Conservation (phyloP, 768 basidiomycete genomes). For the Pulveroboletus ravenelii region DNA sequence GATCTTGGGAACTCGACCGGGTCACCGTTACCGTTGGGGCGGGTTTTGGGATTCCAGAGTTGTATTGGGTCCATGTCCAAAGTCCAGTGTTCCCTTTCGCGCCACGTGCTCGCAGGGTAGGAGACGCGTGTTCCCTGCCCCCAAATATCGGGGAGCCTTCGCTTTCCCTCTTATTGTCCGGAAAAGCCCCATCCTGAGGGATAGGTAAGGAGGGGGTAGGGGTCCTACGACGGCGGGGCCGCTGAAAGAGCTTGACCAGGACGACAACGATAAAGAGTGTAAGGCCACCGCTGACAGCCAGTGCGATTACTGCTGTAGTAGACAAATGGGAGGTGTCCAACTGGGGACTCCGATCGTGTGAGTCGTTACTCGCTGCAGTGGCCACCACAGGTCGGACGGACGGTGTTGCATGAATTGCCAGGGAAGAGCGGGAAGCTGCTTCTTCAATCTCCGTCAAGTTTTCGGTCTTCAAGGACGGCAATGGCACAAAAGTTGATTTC, state of each 20-base stretch:
- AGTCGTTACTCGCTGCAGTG: not conserved
- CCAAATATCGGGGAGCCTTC: conserved; percentile 74
- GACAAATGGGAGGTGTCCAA: conserved; percentile 35
- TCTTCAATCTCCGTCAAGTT: conserved; percentile 23
- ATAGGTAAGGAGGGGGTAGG: conserved; percentile 76
- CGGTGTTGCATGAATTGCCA: not conserved
- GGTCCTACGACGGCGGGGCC: conserved; percentile 47
- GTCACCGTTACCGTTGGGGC: conserved; percentile 21
- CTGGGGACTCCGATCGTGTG: conserved; percentile 9
- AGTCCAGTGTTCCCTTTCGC: conserved; percentile 40
- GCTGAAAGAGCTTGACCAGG: conserved; percentile 42
- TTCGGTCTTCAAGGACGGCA: conserved; percentile 25
- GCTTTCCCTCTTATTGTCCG: conserved; percentile 40
- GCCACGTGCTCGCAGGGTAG: conserved; percentile 21
- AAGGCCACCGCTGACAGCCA: conserved; percentile 49
- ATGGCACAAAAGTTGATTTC: conserved; percentile 25
- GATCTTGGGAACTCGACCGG: conserved; percentile 21
- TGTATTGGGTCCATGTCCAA: conserved; percentile 58
- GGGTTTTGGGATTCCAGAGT: conserved; percentile 33
- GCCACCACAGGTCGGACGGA: conserved; percentile 2
- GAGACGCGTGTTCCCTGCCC: conserved; percentile 61
- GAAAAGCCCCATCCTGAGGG: conserved; percentile 50
- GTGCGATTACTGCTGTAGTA: conserved; percentile 45
- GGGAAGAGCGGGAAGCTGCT: conserved; percentile 13
- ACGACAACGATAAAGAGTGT: conserved; percentile 47